Evolutionary conservation across 2,329 filamentous ascomycete species (phyloP).

Genomic region (Lasiodiplodia citricola): DNA sequence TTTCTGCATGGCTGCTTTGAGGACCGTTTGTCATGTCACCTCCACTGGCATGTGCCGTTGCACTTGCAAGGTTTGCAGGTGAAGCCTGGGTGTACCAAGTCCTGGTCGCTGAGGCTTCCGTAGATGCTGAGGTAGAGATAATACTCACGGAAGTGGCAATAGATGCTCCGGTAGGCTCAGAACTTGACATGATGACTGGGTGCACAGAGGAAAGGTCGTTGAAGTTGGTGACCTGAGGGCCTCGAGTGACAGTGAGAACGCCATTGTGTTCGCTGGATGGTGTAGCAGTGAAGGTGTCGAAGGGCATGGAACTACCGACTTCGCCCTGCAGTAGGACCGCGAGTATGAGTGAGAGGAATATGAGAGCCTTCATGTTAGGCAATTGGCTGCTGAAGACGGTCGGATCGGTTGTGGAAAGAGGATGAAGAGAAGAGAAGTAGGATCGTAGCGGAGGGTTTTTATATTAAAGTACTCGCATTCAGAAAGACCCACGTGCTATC

Average conservation of each 20-base stretch:
- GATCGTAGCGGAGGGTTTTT: background rate
- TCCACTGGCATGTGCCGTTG: background rate
- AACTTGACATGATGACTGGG: background rate
- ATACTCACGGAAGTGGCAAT: background rate
- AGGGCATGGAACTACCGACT: background rate
- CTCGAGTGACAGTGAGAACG: constrained; percentile 8
- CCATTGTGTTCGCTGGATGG: background rate
- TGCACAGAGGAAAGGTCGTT: background rate
- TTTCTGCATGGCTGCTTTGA: background rate
- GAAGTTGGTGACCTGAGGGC: background rate
- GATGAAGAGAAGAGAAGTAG: background rate
- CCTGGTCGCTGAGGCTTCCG: background rate
- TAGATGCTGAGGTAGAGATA: background rate
- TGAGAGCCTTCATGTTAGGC: background rate
- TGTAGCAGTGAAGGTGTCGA: background rate
- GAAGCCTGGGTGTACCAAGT: background rate
- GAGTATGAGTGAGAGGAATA: background rate
- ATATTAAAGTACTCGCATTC: background rate
- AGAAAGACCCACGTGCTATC: background rate
- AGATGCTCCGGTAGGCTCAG: background rate
- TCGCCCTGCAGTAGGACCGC: background rate
- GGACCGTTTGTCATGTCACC: background rate
- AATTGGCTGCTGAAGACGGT: background rate
- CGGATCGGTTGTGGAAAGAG: background rate
- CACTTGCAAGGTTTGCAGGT: too few relatives aligned